These are phyloP conservation scores for Annulohypoxylon moriforme DNA, from an alignment of 495 filamentous ascomycete genomes.

Conservation along the genomic window DNA sequence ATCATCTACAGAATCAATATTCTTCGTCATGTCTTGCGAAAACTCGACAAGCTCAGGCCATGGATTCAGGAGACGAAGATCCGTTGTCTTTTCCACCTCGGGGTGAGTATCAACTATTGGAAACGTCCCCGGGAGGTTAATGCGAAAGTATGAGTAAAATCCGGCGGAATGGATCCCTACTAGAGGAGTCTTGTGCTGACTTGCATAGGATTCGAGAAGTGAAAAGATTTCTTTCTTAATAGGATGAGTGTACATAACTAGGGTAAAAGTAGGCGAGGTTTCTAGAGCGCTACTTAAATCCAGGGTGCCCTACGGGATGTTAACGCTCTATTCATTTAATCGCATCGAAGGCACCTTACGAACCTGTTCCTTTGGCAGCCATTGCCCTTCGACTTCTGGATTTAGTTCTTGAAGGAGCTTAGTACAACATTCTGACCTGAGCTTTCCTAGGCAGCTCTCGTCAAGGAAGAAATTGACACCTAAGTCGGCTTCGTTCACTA, in stretches of 20 bases:
- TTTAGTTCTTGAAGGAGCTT: slow-evolving; percentile 88
- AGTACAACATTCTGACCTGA: slow-evolving; percentile 81
- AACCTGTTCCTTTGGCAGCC: slow-evolving; percentile 60
- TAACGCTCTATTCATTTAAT: slow-evolving; percentile 33
- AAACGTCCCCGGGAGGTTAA: slow-evolving; percentile 79
- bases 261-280: slow-evolving; percentile 69
- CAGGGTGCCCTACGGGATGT: slow-evolving; percentile 34
- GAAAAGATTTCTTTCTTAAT: slow-evolving; percentile 68
- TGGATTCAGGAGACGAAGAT: slow-evolving; percentile 85
- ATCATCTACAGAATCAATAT: slow-evolving; percentile 76
- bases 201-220: slow-evolving; percentile 67
- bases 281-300: slow-evolving; percentile 47
- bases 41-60: slow-evolving; percentile 85
- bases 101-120: slow-evolving; percentile 98
- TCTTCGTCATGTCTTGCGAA: slow-evolving; percentile 68
- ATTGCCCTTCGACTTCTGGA: slow-evolving; percentile 87
- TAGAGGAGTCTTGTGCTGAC: slow-evolving; percentile 73
- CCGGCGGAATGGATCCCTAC: slow-evolving; percentile 88
- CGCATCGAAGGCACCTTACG: slow-evolving; percentile 31
- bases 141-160: slow-evolving; percentile 86
- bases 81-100: slow-evolving; percentile 83
- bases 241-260: slow-evolving; percentile 80
- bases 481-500: slow-evolving; percentile 82
- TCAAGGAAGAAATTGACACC: slow-evolving; percentile 98
- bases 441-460: slow-evolving; percentile 77